Base-by-base conservation (phyloP, 768 basidiomycete species). In the Dentipellis sp. region DNA sequence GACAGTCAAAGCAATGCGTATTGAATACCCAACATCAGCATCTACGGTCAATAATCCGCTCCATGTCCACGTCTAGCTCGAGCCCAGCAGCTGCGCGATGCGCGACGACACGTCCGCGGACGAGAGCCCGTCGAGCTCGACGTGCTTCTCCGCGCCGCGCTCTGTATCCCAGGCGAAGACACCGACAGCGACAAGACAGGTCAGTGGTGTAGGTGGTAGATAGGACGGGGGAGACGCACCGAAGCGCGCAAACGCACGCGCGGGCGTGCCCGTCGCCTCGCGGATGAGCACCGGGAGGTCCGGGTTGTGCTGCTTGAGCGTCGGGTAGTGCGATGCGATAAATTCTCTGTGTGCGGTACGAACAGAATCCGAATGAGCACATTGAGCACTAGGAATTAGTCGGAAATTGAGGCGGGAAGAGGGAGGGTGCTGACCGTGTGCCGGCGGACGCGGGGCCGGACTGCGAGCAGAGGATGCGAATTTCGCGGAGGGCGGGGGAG, bases 201-300 rank as follows among this genome's bases (percentile, higher is more conserved):
- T 11, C 17, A 35, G 17, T n/a, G 45, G 34, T 5, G 21, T n/a
- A 3, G 38, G 9, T 10, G 38, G 2, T 9, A 14, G 46, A 17
- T 10, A 16, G 19, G 16, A 48, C 11, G 19, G 37, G 16, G 16
- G 10, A 2, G 22, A 67, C 88, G 69, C 72, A 93, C 91, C 90
- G 66, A 89, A 93, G 65, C 91, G 77, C 53, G 87, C 90, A 78
- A 91, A 93, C 49, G 80, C 81, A 65, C 91, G 78, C 59, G 89
- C 89, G 38, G 88, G 88, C 8, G 88, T 90, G 38, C 83, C 87
- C 53, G 72, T 74, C 14, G 88, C 91, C 71, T 91, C 87, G 63
- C 91, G 78, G 64, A 92, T 87, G 63, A 92, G 69, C 38, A 91
- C 78, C 16, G 89, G 91, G n/a, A 93, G 72, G 71, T 93, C 84